These are phyloP conservation scores for Themeda triandra DNA, from an alignment of 176 grass and related monocot genomes.

Conservation along the genomic window DNA sequence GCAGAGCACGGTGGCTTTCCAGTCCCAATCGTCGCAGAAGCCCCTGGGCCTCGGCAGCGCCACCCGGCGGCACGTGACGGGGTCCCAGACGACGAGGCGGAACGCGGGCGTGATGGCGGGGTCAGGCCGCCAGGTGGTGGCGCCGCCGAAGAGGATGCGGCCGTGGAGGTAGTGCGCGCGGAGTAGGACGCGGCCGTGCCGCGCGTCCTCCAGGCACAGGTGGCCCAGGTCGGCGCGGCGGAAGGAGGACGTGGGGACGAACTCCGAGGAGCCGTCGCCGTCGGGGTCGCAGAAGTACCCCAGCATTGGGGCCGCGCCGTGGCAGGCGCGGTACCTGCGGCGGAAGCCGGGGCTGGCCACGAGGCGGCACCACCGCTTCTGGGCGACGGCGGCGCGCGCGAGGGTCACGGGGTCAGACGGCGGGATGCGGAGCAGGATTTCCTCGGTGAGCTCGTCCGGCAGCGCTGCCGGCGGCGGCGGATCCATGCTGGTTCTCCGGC, in stretches of 20 bases:
- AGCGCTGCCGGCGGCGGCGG: not conserved
- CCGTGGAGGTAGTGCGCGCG: too few species aligned
- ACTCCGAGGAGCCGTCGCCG: too few species aligned
- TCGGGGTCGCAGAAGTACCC: too few species aligned
- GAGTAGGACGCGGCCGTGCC: not conserved
- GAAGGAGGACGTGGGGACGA: too few species aligned
- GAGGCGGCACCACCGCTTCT: not conserved
- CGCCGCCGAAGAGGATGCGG: too few species aligned
- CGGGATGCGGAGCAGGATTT: not conserved
- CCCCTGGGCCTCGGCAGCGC: not conserved
- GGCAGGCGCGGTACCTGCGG: too few species aligned
- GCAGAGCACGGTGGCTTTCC: not conserved
- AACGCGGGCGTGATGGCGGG: not conserved
- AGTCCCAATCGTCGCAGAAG: not conserved
- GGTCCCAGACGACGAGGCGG: not conserved
- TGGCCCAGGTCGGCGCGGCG: not conserved
- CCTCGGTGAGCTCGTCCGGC: not conserved
- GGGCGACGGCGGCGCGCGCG: not conserved
- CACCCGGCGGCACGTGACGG: not conserved
- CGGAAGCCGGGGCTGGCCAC: too few species aligned
- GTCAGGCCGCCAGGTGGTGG: not conserved
- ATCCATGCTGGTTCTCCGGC: too few species aligned
- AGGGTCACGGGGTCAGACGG: not conserved
- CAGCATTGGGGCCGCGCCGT: too few species aligned
- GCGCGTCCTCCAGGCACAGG: not conserved